Evolutionary conservation across 768 basidiomycete species (phyloP).

Genomic region (Boletales sp.): DNA sequence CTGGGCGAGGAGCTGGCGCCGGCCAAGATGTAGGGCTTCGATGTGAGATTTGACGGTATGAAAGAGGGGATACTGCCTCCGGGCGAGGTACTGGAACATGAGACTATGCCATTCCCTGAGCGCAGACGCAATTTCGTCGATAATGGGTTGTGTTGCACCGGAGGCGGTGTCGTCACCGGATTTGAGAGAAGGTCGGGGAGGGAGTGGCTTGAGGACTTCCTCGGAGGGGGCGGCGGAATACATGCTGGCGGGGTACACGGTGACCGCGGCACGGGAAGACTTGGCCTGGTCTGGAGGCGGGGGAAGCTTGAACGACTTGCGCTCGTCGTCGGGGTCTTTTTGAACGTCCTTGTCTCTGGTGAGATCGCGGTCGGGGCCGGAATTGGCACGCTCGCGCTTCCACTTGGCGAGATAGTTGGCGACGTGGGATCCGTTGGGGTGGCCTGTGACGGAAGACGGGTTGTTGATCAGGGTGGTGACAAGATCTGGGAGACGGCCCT

Average conservation of each 20-base stretch:
- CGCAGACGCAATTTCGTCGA: constrained; percentile 96
- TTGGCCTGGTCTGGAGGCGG: constrained; percentile 75
- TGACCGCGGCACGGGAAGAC: constrained; percentile 65
- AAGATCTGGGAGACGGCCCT: constrained; percentile 77
- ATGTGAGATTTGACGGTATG: constrained; percentile 83
- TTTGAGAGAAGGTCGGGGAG: constrained; percentile 91
- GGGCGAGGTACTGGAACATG: constrained; percentile 87
- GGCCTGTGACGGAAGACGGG: constrained; percentile 25
- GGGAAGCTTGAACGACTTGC: constrained; percentile 68
- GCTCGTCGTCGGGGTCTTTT: constrained; percentile 58
- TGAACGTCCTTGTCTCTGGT: constrained; percentile 52
- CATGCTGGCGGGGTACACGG: constrained; percentile 73
- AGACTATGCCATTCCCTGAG: constrained; percentile 93
- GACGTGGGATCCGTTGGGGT: constrained; percentile 34
- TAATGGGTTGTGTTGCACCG: constrained; percentile 80
- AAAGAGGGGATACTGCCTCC: constrained; percentile 88
- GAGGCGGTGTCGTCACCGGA: constrained; percentile 91
- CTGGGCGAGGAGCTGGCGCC: constrained; percentile 84
- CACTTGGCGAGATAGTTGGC: constrained; percentile 47
- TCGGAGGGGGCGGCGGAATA: constrained; percentile 70
- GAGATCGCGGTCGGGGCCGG: constrained; percentile 31
- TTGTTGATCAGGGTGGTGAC: constrained; percentile 51
- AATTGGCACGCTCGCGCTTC: constrained; percentile 34
- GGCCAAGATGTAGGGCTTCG: constrained; percentile 86
- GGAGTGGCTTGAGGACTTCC: constrained; percentile 66